Percentiles rank a stretch among this genome's conserved stretches.
Conservation (phyloP, 106 monocot species). For the Dioscorea zingiberensis region DNA sequence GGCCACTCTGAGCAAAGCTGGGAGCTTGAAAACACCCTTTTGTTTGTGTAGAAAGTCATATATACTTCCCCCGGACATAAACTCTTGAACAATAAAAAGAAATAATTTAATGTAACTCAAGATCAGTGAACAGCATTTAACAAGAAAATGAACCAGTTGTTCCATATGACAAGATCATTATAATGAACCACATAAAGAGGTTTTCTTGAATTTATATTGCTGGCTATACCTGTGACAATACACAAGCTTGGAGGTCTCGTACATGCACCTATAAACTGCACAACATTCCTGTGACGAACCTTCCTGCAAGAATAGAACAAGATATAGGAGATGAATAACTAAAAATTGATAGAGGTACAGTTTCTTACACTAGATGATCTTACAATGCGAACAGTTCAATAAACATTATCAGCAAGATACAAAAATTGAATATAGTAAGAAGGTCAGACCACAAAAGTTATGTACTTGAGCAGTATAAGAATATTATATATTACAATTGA, state of each 20-base stretch:
- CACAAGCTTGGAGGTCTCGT: conserved; percentile 62
- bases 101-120: not conserved
- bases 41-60: conserved; percentile 92
- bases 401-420: too few relatives aligned
- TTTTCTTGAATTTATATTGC: too few relatives aligned
- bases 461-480: too few relatives aligned
- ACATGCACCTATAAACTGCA: conserved; percentile 95
- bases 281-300: conserved; percentile 82
- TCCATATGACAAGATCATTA: too few relatives aligned
- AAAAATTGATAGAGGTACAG: not conserved
- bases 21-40: conserved; percentile 68
- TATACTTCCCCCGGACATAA: conserved; percentile 88
- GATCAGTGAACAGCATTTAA: conserved; percentile 1
- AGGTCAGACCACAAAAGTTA: too few relatives aligned
- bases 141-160: not conserved
- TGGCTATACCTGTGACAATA: conserved; percentile 89
- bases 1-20: conserved; percentile 66
- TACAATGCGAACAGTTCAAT: too few relatives aligned
- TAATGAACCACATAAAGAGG: too few relatives aligned
- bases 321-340: not conserved
- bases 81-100: conserved; percentile 46
- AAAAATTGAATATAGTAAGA: too few relatives aligned
- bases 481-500: too few relatives aligned
- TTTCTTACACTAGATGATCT: not conserved
- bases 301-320: conserved; percentile 43